Conservation (phyloP, 148 eudicot species). For the Vaccinium macrocarpon region DNA sequence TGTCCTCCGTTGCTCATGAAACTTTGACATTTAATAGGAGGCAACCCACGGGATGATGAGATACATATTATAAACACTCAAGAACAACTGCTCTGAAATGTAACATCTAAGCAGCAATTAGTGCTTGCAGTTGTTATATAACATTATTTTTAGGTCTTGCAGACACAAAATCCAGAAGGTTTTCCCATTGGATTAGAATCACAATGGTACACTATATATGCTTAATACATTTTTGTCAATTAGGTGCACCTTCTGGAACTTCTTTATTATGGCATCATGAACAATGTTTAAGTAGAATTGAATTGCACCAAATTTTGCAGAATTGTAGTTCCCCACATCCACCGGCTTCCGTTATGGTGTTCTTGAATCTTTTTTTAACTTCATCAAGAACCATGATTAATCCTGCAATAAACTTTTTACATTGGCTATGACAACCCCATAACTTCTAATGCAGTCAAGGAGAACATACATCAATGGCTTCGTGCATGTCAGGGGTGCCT, state of each 20-base stretch:
- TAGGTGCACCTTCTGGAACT: neutral
- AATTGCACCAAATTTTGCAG: neutral
- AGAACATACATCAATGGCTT: conserved; percentile 89
- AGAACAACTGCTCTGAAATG: neutral
- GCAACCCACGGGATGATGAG: neutral
- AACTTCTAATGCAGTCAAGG: conserved; percentile 16
- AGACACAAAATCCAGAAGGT: neutral
- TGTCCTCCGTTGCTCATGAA: neutral
- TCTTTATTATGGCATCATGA: neutral
- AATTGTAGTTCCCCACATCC: neutral
- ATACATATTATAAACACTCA: neutral
- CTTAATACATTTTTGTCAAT: neutral
- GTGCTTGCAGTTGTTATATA: neutral
- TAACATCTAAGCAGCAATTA: neutral
- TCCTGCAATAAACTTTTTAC: neutral
- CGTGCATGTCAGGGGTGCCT: conserved; percentile 89
- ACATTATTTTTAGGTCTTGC: neutral
- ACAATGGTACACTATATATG: neutral
- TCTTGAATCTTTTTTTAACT: neutral
- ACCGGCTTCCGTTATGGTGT: neutral
- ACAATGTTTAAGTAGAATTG: neutral
- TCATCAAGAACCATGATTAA: neutral
- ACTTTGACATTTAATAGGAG: neutral
- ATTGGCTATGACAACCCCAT: neutral
- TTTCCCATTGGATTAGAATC: neutral